Evolutionary conservation across 2,329 filamentous ascomycete genomes (phyloP).

Genomic region (Aureobasidium sp.): DNA sequence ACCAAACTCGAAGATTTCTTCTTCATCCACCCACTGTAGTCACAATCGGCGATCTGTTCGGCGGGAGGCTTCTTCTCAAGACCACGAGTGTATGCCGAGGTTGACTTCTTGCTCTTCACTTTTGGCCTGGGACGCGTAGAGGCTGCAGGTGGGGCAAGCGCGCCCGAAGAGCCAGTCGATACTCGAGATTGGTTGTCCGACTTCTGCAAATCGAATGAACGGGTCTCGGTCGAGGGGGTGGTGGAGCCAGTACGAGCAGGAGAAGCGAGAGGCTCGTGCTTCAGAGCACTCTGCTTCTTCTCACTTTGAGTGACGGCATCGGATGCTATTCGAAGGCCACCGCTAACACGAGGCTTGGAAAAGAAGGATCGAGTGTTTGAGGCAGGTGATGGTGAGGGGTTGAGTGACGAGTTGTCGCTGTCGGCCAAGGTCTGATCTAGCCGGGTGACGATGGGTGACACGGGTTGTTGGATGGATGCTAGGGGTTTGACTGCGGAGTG

Average conservation of each 20-base stretch:
- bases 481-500: constrained; percentile 37
- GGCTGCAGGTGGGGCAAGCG: constrained; percentile 23
- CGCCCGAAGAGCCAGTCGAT: constrained; percentile 34
- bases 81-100: constrained; percentile 85
- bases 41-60: constrained; percentile 76
- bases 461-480: constrained; percentile 30
- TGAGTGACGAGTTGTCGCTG: constrained; percentile 41
- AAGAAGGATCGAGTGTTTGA: constrained; percentile 28
- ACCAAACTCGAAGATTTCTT: constrained; percentile 95
- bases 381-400: constrained; percentile 36
- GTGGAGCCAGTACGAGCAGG: constrained; percentile 69
- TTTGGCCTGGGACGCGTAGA: constrained; percentile 21
- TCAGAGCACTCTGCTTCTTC: constrained; percentile 38
- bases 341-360: constrained; percentile 45
- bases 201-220: constrained; percentile 27
- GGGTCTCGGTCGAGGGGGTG: constrained; percentile 49
- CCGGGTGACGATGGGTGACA: constrained; percentile 48
- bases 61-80: constrained; percentile 70
- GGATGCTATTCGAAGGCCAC: constrained; percentile 72
- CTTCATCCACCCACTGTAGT: constrained; percentile 99
- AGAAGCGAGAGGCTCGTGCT: constrained; percentile 46
- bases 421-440: constrained; percentile 39
- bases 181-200: constrained; percentile 32
- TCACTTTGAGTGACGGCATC: constrained; percentile 54
- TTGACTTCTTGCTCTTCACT: constrained; percentile 69